Evolutionary conservation across 345 rosid species (phyloP), one percentile per base, ranked within the genome.

Genomic region (Clarkia xantiana): DNA sequence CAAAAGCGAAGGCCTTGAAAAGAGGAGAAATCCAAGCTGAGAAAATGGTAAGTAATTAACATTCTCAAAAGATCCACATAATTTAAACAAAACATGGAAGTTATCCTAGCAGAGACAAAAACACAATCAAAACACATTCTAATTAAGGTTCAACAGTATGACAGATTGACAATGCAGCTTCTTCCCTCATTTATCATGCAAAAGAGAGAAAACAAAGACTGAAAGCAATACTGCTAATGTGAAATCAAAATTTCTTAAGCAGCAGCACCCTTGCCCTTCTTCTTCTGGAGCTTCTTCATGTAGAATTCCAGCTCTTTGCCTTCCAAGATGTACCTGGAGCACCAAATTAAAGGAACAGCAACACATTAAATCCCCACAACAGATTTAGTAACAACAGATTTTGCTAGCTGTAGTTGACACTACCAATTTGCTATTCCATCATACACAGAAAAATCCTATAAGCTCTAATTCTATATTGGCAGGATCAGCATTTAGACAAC

Each of bases 181-280:
- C 50, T n/a, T 5, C 36, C 4, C 9, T 29, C 36, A 29, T 7
- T 29, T 7, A n/a, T 29, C 36, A 29, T 29, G 36, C 36, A 29
- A 10, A 29, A 3, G 36, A 29, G 36, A 25, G 18, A 10, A 38
- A 11, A 20, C 18, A 19, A 39, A 45, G n/a, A 44, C 16, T 18
- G 40, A 49, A 9, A 22, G 42, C 45, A 18, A 36, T n/a, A 50
- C 20, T 34, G 29, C 0, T n/a, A 40, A 18, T 17, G 1, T 36
- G 12, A 47, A 20, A 12, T 9, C 29, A 18, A 20, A 9, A 45
- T 39, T 9, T 9, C 36, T 47, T 61, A 61, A 39, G 62, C 69
- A 42, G 72, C 67, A 39, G 64, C 64, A 29, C 76, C 76, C 62
- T 60, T 71, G 53, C 76, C 76, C 64, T 71, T 71, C 70, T 71